Evolutionary conservation across 2,329 filamentous ascomycete species (phyloP).

Genomic region (Periconia sp.): DNA sequence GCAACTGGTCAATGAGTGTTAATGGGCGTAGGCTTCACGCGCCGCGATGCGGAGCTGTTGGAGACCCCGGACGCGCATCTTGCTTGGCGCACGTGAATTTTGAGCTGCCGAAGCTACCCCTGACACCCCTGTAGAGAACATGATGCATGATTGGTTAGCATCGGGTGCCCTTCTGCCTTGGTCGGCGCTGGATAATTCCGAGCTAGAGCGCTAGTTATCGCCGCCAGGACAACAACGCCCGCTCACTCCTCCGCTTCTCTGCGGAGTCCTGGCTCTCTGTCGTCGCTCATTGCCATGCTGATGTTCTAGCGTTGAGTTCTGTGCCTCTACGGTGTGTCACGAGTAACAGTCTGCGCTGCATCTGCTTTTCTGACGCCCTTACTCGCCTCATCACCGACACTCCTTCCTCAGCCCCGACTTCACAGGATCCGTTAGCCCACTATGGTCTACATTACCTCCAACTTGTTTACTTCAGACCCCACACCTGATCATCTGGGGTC

Average conservation of each 20-base stretch:
- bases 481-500: slow-evolving; percentile 15
- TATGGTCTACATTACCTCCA: slow-evolving; percentile 46
- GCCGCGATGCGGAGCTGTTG: slow-evolving; percentile 19
- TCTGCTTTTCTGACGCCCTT: slow-evolving; percentile 5
- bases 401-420: slow-evolving; percentile 10
- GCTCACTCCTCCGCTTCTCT: slow-evolving; percentile 5
- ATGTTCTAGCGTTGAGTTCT: neutral
- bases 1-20: slow-evolving; percentile 6
- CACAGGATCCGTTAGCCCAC: too few relatives aligned
- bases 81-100: slow-evolving; percentile 30
- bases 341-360: neutral
- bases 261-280: neutral
- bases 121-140: neutral
- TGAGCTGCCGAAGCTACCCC: neutral
- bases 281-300: slow-evolving; percentile 7
- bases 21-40: slow-evolving; percentile 10
- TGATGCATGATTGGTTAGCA: slow-evolving; percentile 1
- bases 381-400: slow-evolving; percentile 7
- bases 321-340: neutral
- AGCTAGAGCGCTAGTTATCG: slow-evolving; percentile 16
- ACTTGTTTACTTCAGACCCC: slow-evolving; percentile 35
- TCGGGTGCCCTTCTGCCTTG: slow-evolving; percentile 7
- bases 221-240: slow-evolving; percentile 18
- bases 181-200: slow-evolving; percentile 27
- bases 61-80: slow-evolving; percentile 6